Base-by-base conservation (phyloP, 345 rosid species). In the Microcos paniculata region DNA sequence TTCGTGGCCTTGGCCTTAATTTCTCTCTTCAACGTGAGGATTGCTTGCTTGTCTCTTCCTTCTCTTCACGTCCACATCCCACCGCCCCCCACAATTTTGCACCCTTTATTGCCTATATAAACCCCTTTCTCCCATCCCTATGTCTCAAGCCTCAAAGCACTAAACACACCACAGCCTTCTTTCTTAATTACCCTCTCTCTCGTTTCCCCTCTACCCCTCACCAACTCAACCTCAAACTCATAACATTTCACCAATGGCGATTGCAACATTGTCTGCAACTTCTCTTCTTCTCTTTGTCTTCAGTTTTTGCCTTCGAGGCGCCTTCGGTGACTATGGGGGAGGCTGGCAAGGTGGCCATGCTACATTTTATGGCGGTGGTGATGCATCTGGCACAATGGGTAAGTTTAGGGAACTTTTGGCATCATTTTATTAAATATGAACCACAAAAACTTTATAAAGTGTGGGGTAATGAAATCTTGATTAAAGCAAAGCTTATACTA, bases 371-470 rank as follows among this genome's bases (percentile, higher is more conserved):
- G 97, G 97, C 6, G 97, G 94, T 1, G 92, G 88, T 0, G 97
- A 91, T 42, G 97, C 97, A 31, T 85, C 94, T 38, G 92, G 94
- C 84, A 91, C 97, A 52, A 91, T 91, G 94, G 94, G 97, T 90
- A 77, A 9, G 89, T 83, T 52, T 7, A n/a, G 12, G 13, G 42
- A 5, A 12, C 26, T 62, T 56, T 62, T 35, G 12, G 40, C 40
- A 35, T 21, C 49, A 38, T 63, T 63, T n/a, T 12, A 19, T 19
- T 8, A 42, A 33, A 12, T 19, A 31, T 8, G 4, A 14, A 15
- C n/a, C 13, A 52, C 62, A 51, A 8, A 51, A 42, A 66, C 15
- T 9, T 13, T 49, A 52, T 21, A 5, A 14, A 6, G 31, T 49
- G 30, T 62, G 31, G 38, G 5, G 62, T 1, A 49, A 49, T 28